Evolutionary conservation across 257 asterid genomes (phyloP), one percentile per base, ranked within the genome.

Genomic region (Plantago elongata): DNA sequence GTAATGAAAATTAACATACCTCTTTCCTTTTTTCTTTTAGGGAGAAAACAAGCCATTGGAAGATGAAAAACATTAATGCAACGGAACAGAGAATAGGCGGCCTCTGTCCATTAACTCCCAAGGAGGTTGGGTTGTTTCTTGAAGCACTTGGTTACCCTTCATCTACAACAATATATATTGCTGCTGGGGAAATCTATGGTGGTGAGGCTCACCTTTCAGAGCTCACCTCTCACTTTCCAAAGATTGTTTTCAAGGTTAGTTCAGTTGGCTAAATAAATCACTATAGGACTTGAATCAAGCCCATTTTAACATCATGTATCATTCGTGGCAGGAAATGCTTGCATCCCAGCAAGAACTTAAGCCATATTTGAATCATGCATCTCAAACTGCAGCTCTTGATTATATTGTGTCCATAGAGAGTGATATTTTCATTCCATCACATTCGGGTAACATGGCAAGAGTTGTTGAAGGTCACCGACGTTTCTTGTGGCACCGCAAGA

Each of bases 371-470:
- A 54, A 78, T 52, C 95, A 89, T 66, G 97, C 97, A 66, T 82
- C 98, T 44, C 95, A 85, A 78, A 81, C 81, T 66, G 98, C 98
- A 44, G 98, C 98, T 54, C 89, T 92, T 63, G 97, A 92, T 78
- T 89, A 88, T 75, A 77, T 86, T 34, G 71, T 92, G 58, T 88
- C 95, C 9, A 14, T 84, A 64, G 98, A 86, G 69, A 83, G 97
- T 70, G 97, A 92, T 45, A 82, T 92, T 68, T 92, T 92, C 58
- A 49, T 89, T 72, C 93, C 98, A 37, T 88, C 98, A 42, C 90
- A 92, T 71, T 83, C 92, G 9, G 98, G 98, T 55, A 86, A 89
- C 81, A 92, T 92, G 98, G 98, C 98, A 66, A 86, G 86, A 76
- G 73, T 81, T 37, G 95, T 92, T 66, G 98, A 92, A 77, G 98